These are phyloP conservation scores for Euphrasia confusa DNA, from an alignment of 257 asterid genomes.

Conservation along the genomic window DNA sequence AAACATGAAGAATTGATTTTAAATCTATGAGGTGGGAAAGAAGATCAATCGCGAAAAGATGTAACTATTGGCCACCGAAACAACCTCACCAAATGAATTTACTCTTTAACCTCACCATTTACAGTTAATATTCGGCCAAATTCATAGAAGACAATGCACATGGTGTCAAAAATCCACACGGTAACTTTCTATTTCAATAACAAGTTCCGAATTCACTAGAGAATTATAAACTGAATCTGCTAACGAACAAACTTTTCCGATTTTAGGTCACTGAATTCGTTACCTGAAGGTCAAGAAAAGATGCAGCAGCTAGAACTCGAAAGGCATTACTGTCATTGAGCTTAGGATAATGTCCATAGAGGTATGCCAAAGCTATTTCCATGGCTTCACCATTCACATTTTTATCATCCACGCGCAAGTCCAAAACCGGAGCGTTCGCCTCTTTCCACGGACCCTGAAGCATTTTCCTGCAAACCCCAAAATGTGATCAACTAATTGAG, in stretches of 20 bases:
- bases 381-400: slow-evolving; percentile 85
- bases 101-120: too few relatives aligned
- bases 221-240: slow-evolving; percentile 9
- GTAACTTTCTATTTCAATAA: neutral
- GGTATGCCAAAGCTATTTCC: slow-evolving; percentile 79
- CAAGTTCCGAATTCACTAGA: slow-evolving; percentile 1
- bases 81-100: too few relatives aligned
- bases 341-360: slow-evolving; percentile 92
- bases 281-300: slow-evolving; percentile 98
- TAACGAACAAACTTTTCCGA: slow-evolving; percentile 12
- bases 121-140: slow-evolving; percentile 2
- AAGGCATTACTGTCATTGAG: slow-evolving; percentile 81
- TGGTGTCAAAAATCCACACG: slow-evolving; percentile 2
- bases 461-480: slow-evolving; percentile 69
- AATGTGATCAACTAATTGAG: neutral
- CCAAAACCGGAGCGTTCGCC: slow-evolving; percentile 81
- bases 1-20: neutral
- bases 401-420: slow-evolving; percentile 78
- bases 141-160: neutral
- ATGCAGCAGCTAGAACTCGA: slow-evolving; percentile 95
- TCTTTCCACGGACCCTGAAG: slow-evolving; percentile 99
- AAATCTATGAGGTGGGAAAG: slow-evolving; percentile 10
- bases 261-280: slow-evolving; percentile 3
- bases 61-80: neutral
- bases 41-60: slow-evolving; percentile 9